Evolutionary conservation across 1,284 basidiomycete genomes (phyloP), one percentile per base, ranked within the genome.

Genomic region (Vanrija pseudolonga): DNA sequence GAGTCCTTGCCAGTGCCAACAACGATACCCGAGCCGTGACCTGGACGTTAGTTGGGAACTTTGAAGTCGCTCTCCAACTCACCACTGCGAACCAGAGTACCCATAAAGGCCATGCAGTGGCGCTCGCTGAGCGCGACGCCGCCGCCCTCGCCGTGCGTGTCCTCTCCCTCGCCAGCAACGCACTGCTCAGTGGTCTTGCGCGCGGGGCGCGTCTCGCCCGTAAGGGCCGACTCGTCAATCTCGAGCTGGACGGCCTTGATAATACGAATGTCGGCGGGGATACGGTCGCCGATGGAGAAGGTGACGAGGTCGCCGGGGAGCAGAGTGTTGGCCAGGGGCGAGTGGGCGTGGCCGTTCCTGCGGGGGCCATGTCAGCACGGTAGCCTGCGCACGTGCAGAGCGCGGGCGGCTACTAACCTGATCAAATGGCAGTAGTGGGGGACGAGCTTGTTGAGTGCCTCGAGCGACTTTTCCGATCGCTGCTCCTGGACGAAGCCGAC

Each of bases 401-500:
- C 24, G 28, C 26, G 4, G 65, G 38, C 60, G 2, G n/a, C n/a
- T n/a, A 56, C 81, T 26, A 68, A 88, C 83, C 93, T 87, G 47
- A 90, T 80, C 52, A 97, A 84, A 71, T 96, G 90, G 71, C 91
- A 96, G 73, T 94, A 91, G 70, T 97, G 94, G 0, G 94, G 94
- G 12, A 96, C 93, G 39, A 96, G 87, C 76, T 95, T 96, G 79
- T 93, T 96, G 26, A 98, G 81, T 0, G 95, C 92, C 74, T 96
- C 91, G 23, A 98, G 80, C 52, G 88, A 91, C 77, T 97, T 88
- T 76, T 98, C 95, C 0, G 93, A 97, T 40, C 94, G 82, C 61
- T 89, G 86, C 77, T 98, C 94, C 74, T 98, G 94, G 37, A 97
- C 85, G 68, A 97, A 97, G 1, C 91, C 95, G 57, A 98, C 94